Percentiles rank a stretch among this genome's conserved stretches.
These are phyloP conservation scores for Cladosporium sp. DNA, from an alignment of 2,329 filamentous ascomycete genomes.

Conservation along the genomic window DNA sequence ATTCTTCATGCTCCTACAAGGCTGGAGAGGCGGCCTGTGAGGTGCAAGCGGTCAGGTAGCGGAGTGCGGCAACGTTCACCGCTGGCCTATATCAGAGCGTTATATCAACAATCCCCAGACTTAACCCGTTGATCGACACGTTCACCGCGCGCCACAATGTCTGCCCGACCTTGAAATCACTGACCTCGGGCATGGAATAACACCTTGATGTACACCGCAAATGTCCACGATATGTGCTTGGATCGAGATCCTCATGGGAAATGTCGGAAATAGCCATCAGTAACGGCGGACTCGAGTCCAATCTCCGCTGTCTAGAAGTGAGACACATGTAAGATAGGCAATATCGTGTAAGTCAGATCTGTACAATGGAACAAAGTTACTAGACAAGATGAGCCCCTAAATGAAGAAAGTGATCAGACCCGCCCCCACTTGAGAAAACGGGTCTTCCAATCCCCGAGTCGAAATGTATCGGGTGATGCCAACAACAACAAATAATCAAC, in stretches of 20 bases:
- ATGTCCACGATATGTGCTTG: neutral
- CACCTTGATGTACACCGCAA: conserved; percentile 1
- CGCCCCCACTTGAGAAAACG: neutral
- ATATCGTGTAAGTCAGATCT: neutral
- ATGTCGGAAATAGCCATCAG: neutral
- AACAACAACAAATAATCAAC: conserved; percentile 5
- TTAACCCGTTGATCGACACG: conserved; percentile 10
- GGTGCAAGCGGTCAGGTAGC: conserved; percentile 3
- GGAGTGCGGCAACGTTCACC: neutral
- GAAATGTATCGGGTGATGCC: neutral
- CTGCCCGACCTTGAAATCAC: neutral
- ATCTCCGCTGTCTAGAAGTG: neutral
- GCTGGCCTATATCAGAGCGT: conserved; percentile 6
- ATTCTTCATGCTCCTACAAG: conserved; percentile 1
- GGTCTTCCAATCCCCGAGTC: neutral
- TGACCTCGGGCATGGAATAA: neutral
- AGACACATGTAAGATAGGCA: neutral
- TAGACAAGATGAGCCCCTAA: conserved; percentile 7
- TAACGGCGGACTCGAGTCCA: neutral
- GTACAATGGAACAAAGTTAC: conserved; percentile 10
- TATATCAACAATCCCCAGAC: neutral
- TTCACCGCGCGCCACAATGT: neutral
- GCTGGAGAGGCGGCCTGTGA: neutral
- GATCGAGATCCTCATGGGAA: neutral
- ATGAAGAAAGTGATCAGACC: neutral